Conservation (phyloP, 148 eudicot species). For the Dianthus caryophyllus region DNA sequence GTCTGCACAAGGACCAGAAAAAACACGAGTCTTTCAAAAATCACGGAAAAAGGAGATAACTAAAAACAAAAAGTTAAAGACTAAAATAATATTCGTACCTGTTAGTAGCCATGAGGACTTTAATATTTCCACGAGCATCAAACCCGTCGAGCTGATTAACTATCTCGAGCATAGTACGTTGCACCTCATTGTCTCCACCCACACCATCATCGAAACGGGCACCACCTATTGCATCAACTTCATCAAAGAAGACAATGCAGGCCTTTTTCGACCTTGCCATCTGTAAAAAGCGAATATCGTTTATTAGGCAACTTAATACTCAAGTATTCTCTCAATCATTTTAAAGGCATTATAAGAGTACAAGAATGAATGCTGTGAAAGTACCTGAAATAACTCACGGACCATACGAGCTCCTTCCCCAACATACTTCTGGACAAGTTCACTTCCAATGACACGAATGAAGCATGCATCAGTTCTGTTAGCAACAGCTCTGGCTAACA, state of each 20-base stretch:
- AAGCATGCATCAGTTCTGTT: constrained; percentile 98
- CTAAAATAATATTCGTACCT: too few species aligned
- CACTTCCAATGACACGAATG: constrained; percentile 97
- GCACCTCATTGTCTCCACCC: constrained; percentile 94
- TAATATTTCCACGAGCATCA: constrained; percentile 90
- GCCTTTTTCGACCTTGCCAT: constrained; percentile 16
- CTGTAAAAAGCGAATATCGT: background rate
- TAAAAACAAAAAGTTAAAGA: too few species aligned
- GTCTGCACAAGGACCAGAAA: constrained; percentile 34
- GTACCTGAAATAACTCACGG: constrained; percentile 96
- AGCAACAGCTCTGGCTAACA: constrained; percentile 93
- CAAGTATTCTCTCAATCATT: too few species aligned
- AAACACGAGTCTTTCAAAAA: background rate
- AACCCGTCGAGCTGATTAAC: constrained; percentile 97
- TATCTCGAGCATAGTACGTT: constrained; percentile 93
- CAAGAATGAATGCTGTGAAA: background rate
- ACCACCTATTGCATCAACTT: constrained; percentile 89
- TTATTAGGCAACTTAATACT: background rate
- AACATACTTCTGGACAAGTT: constrained; percentile 96
- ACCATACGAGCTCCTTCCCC: constrained; percentile 99
- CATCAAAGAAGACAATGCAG: constrained; percentile 75
- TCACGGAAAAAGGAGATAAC: too few species aligned
- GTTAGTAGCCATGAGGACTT: constrained; percentile 94
- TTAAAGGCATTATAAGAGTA: background rate
- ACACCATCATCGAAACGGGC: constrained; percentile 88